phyloP scores from a whole-genome alignment of 2,329 filamentous ascomycete genomes.

The Exophiala mesophila region DNA sequence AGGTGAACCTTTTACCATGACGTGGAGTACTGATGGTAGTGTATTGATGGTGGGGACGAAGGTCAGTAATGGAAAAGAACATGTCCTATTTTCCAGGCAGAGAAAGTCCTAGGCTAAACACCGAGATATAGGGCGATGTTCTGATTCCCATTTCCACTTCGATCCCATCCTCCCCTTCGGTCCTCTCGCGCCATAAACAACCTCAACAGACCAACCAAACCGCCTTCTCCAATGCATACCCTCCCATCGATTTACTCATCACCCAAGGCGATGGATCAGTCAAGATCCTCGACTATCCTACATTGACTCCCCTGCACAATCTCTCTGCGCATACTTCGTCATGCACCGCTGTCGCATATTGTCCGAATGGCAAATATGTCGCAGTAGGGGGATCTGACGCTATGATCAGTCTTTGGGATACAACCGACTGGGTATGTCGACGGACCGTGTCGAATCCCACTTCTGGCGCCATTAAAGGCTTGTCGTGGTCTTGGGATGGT shows the following conservation, averaged over 20 bases:
- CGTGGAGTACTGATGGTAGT: slow-evolving; percentile 46
- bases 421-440: slow-evolving; percentile 47
- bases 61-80: no score
- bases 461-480: slow-evolving; percentile 42
- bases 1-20: slow-evolving; percentile 45
- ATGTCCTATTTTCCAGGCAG: no score
- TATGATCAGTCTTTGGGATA: slow-evolving; percentile 49
- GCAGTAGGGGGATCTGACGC: slow-evolving; percentile 47
- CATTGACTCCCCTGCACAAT: slow-evolving; percentile 41
- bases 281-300: slow-evolving; percentile 45
- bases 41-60: slow-evolving; percentile 45
- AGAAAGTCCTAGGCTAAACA: no score
- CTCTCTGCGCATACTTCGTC: slow-evolving; percentile 47
- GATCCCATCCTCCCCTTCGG: slow-evolving; percentile 35
- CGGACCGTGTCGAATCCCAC: slow-evolving; percentile 43
- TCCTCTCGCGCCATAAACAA: slow-evolving; percentile 41
- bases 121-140: slow-evolving; percentile 41
- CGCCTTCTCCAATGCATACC: slow-evolving; percentile 43
- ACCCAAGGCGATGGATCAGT: slow-evolving; percentile 48
- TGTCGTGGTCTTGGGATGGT: slow-evolving; percentile 49
- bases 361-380: slow-evolving; percentile 45
- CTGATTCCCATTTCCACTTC: slow-evolving; percentile 43
- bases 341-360: slow-evolving; percentile 42
- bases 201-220: slow-evolving; percentile 46
- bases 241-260: slow-evolving; percentile 47